Percentiles rank a stretch among this genome's conserved stretches.
These are phyloP conservation scores for Trichophyton verrucosum DNA, from an alignment of 2,329 filamentous ascomycete species.

Conservation along the genomic window DNA sequence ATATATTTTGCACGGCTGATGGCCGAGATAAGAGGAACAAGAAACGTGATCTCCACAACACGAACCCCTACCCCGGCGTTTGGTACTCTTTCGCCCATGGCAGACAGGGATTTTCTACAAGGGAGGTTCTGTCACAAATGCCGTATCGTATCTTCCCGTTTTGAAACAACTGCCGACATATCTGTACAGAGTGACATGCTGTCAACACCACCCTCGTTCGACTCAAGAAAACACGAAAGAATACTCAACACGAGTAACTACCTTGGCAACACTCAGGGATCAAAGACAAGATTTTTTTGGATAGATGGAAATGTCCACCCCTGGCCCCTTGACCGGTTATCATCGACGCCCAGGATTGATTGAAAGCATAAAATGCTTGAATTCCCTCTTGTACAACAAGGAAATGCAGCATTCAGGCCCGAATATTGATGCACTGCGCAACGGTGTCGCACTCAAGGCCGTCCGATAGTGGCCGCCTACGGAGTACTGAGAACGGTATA, in stretches of 20 bases:
- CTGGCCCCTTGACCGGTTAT: background rate
- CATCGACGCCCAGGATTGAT: slow-evolving; percentile 1
- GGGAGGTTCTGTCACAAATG: background rate
- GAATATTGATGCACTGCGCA: background rate
- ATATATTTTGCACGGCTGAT: background rate
- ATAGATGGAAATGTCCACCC: background rate
- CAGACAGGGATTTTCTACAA: background rate
- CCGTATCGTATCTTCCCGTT: background rate
- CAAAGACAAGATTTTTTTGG: background rate
- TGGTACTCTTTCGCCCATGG: slow-evolving; percentile 2
- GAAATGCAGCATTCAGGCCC: background rate
- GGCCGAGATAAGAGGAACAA: background rate
- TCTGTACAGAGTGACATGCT: background rate
- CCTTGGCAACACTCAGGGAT: slow-evolving; percentile 1
- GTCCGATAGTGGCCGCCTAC: background rate
- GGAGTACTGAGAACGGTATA: background rate
- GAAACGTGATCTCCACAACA: background rate
- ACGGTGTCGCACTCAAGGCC: background rate
- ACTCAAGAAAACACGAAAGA: background rate
- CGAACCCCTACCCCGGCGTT: slow-evolving; percentile 1
- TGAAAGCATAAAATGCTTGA: slow-evolving; percentile 5
- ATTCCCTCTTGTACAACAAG: background rate
- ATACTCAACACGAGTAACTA: background rate
- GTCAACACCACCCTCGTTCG: background rate
- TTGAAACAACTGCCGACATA: background rate